Evolutionary conservation across 768 basidiomycete species (phyloP), one percentile per base, ranked within the genome.

Genomic region (Russula abietina): DNA sequence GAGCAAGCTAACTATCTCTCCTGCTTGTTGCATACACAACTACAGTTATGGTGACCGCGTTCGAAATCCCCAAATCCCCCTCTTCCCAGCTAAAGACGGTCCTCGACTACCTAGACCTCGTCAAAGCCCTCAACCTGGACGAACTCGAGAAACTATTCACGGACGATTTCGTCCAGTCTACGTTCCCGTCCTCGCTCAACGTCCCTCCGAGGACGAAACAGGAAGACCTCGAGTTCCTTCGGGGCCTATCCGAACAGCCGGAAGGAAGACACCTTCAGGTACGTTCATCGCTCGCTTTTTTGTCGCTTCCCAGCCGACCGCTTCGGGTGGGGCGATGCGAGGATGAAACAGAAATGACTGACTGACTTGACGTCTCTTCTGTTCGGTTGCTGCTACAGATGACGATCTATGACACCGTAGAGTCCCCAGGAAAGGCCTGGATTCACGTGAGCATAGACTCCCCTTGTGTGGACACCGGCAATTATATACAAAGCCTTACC

Each of bases 121-220:
- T 63, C 57, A 30, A 46, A 48, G 52, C 22, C 46, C 14, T 46
- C n/a, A 46, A 59, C 39, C 16, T 59, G 11, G 14, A 4, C 28
- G 51, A 59, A 7, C 3, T 63, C 33, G 52, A 17, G 1, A 48
- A 48, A 6, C 28, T 59, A 7, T 54, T 59, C 57, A 12, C 28
- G 16, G 62, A 63, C 11, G 62, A 59, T 26, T 63, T 63, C 38
- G 52, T 55, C 1, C 62, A 59, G 52, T 39, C 57, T 17, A 63
- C 62, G 36, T 22, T 1, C 0, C 62, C 62, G 2, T 30, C 8
- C 0, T 48, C 57, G 0, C 28, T 59, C 26, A 3, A 22, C 4
- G 24, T 63, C 2, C 45, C 52, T 17, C 24, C 38, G 12, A 38
- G 46, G 57, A 59, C 26, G 1, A 63, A 54, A 24, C 46, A 53